Base-by-base conservation (phyloP, 805 yeast species). In the Metschnikowia similis region DNA sequence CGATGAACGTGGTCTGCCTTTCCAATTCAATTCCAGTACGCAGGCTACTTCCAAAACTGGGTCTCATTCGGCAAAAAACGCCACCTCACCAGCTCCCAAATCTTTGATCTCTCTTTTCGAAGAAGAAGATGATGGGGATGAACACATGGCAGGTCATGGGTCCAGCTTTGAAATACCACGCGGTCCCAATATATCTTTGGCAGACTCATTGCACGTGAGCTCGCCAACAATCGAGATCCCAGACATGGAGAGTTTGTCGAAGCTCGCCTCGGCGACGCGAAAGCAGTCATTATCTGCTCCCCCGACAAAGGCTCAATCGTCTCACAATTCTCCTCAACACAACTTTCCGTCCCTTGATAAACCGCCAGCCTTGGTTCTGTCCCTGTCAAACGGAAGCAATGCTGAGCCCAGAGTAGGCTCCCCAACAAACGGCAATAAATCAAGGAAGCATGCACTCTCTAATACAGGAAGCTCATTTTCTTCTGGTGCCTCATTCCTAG, bases 191-290 rank as follows among this genome's bases (percentile, higher is more conserved):
- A 44, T 47, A 17, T 39, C 55, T 14, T 46, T 37, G 7, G 50
- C 52, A 6, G 55, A 48, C 5, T 37, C 48, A 26, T 48, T 48
- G 16, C 39, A 40, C 9, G 29, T 54, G 14, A 76, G 80, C 8
- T 79, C 86, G 0, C 85, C 89, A 1, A 74, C 85, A 2, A 79
- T 78, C 29, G 91, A 85, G 62, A 87, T 86, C 38, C 92, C 92
- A 4, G 82, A 77, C 54, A 81, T 84, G 77, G 84, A 80, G 45
- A 66, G 66, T 31, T 48, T 71, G 40, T 61, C 68, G 7, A 61
- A 61, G 14, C 61, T 64, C 37, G 50, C 57, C 13, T 45, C 54
- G 38, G 52, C 49, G 6, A 50, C 45, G 39, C 43, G 49, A 21
- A 34, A 40, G 1, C 42, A 48, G 10, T 49, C 55, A 7, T 7